These are phyloP conservation scores for Xylariaceae sp. DNA, from an alignment of 2,329 filamentous ascomycete genomes.

Conservation along the genomic window DNA sequence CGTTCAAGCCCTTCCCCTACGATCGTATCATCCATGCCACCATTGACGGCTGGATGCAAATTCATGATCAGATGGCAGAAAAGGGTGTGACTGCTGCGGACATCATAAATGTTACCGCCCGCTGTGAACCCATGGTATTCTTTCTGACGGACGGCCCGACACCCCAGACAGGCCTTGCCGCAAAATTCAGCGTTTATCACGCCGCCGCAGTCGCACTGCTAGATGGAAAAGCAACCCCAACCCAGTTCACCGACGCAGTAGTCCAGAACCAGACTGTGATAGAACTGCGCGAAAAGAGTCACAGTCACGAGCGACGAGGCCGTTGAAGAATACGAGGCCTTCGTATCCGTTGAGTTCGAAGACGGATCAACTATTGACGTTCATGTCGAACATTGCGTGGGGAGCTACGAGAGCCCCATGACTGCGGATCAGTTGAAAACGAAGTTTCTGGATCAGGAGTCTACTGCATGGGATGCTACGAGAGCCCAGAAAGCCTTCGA, in stretches of 20 bases:
- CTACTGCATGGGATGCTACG: background rate
- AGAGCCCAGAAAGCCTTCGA: background rate
- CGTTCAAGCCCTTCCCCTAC: background rate
- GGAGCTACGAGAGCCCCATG: background rate
- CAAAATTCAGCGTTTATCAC: background rate
- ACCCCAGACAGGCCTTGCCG: background rate
- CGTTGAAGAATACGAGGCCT: background rate
- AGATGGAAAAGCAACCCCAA: no score
- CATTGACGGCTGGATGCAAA: background rate
- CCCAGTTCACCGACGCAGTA: background rate
- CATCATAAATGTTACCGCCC: background rate
- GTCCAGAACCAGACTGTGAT: background rate
- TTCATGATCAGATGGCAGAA: background rate
- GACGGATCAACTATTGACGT: background rate
- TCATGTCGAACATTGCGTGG: background rate
- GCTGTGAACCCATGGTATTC: background rate
- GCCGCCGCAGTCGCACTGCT: no score
- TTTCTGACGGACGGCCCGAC: background rate
- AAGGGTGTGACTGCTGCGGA: background rate
- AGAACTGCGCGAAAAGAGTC: background rate
- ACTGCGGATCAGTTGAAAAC: background rate
- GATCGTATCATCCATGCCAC: background rate
- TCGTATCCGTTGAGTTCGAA: background rate
- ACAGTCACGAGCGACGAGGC: background rate
- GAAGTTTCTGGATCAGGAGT: background rate